These are phyloP conservation scores for Microbotryomycetes sp. DNA, from an alignment of 1,284 basidiomycete species.

Conservation along the genomic window DNA sequence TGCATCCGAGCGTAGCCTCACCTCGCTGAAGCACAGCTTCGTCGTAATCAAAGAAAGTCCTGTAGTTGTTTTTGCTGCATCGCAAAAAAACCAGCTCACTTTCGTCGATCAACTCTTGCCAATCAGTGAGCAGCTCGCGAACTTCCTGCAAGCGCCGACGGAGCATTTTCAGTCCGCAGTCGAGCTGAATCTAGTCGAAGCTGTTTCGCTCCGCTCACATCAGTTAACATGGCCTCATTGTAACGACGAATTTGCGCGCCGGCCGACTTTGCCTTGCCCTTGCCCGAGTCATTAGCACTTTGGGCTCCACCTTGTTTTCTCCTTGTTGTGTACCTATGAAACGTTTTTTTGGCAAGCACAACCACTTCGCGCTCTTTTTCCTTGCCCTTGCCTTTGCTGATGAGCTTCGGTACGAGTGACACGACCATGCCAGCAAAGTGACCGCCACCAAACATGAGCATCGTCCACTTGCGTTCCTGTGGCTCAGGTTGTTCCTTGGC, in stretches of 20 bases:
- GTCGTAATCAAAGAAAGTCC: conserved; percentile 82
- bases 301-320: conserved; percentile 97
- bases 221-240: conserved; percentile 84
- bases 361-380: conserved; percentile 62
- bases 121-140: conserved; percentile 66
- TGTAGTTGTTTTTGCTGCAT: conserved; percentile 69
- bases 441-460: conserved; percentile 94
- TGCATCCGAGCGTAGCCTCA: conserved; percentile 23
- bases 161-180: background rate
- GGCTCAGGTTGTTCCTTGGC: conserved; percentile 46
- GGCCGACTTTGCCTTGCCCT: conserved; percentile 87
- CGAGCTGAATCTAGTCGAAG: background rate
- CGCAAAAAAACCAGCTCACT: conserved; percentile 86
- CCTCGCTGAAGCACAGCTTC: conserved; percentile 57
- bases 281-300: conserved; percentile 83
- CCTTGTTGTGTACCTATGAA: conserved; percentile 98
- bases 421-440: conserved; percentile 93
- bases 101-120: conserved; percentile 71
- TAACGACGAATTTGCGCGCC: conserved; percentile 91
- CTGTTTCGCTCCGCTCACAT: conserved; percentile 52
- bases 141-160: conserved; percentile 60
- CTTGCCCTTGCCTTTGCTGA: conserved; percentile 45
- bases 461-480: conserved; percentile 80
- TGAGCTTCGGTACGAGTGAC: conserved; percentile 49
- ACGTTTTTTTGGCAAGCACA: conserved; percentile 87